Evolutionary conservation across 805 yeast species (phyloP).

Genomic region (Teunomyces cretensis): DNA sequence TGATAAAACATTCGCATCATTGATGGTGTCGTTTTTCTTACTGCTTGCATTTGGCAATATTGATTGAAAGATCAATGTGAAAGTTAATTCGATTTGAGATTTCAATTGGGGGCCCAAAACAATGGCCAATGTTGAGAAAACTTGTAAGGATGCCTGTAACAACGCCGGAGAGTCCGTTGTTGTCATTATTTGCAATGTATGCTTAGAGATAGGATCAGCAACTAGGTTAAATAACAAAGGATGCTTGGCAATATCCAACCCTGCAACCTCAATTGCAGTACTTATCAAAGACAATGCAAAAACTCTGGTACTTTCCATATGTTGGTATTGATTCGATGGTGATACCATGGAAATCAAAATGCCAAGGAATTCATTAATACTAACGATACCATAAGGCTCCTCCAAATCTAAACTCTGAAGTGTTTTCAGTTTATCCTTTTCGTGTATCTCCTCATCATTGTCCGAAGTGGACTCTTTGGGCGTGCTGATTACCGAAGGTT

Average conservation of each 20-base stretch:
- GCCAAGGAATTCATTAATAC: constrained; percentile 74
- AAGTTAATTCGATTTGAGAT: constrained; percentile 76
- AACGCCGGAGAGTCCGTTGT: constrained; percentile 69
- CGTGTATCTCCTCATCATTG: constrained; percentile 6
- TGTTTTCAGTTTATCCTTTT: neutral
- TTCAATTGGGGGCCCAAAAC: constrained; percentile 66
- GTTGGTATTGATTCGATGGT: constrained; percentile 78
- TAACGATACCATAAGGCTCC: constrained; percentile 66
- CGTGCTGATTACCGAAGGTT: constrained; percentile 17
- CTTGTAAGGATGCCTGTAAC: constrained; percentile 70
- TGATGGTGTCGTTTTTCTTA: constrained; percentile 19
- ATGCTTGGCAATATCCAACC: constrained; percentile 57
- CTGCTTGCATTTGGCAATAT: constrained; percentile 39
- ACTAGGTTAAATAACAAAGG: constrained; percentile 65
- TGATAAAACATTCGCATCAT: constrained; percentile 19
- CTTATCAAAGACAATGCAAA: constrained; percentile 76
- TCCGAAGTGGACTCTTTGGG: neutral
- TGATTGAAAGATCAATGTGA: constrained; percentile 61
- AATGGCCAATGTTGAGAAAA: constrained; percentile 69
- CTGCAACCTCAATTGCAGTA: constrained; percentile 80
- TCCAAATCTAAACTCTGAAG: constrained; percentile 20
- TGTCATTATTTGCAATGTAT: constrained; percentile 76
- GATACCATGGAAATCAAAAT: constrained; percentile 77
- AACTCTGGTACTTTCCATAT: constrained; percentile 82
- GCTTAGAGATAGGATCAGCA: constrained; percentile 82